Percentiles rank a stretch among this genome's conserved stretches.
Evolutionary conservation across 148 eudicot species (phyloP).

Genomic region (Silene conica): DNA sequence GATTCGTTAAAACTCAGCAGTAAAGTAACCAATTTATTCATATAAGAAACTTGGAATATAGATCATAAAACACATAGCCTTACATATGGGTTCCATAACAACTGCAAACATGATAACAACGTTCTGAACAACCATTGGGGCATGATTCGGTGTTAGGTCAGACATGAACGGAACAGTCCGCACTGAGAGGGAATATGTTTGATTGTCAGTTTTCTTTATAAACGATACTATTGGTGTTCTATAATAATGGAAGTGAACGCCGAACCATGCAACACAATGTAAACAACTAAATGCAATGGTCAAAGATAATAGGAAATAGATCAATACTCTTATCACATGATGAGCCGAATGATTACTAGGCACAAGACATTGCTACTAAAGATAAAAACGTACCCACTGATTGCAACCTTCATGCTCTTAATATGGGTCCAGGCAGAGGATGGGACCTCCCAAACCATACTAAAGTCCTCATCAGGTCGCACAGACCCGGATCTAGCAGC

Average conservation of each 20-base stretch:
- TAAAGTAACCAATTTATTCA: not conserved
- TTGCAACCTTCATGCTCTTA: constrained; percentile 85
- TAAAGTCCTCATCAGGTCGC: constrained; percentile 87
- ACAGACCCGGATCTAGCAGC: constrained; percentile 96
- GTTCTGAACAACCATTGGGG: no score
- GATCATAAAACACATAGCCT: not conserved
- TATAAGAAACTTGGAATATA: not conserved
- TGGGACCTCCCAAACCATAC: constrained; percentile 99
- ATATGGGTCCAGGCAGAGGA: constrained; percentile 95
- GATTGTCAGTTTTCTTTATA: no score
- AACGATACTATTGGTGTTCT: no score
- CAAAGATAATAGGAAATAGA: constrained; percentile 10
- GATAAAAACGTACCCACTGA: constrained; percentile 57
- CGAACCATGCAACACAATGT: no score
- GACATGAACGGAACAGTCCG: no score
- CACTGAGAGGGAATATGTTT: no score
- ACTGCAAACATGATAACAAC: not conserved
- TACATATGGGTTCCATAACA: not conserved
- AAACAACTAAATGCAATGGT: not conserved
- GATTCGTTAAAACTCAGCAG: constrained; percentile 21
- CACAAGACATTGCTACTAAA: not conserved
- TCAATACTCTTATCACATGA: constrained; percentile 1
- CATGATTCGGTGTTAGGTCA: no score
- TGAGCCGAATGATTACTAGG: not conserved
- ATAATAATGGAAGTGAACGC: no score